Evolutionary conservation across 345 rosid species (phyloP).

Genomic region (Geranium brycei): DNA sequence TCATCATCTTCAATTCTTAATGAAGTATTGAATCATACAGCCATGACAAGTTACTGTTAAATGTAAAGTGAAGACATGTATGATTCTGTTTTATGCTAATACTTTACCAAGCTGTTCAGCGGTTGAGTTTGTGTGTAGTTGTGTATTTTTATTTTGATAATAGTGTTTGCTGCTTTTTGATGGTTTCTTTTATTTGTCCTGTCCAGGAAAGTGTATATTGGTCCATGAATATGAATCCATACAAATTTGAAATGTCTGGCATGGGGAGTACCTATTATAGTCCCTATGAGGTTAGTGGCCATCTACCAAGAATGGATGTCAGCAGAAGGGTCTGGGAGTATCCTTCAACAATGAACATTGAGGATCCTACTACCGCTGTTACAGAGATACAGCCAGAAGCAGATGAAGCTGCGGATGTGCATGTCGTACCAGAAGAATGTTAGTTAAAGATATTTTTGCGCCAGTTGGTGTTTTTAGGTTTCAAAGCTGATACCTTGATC

Average conservation of each 20-base stretch:
- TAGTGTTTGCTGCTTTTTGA: neutral
- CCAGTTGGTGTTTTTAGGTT: neutral
- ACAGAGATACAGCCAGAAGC: conserved; percentile 20
- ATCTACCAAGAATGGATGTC: conserved; percentile 31
- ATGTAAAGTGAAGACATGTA: neutral
- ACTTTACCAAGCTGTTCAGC: neutral
- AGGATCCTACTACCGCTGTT: conserved; percentile 24
- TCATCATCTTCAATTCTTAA: neutral
- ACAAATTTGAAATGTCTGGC: conserved; percentile 46
- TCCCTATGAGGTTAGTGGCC: conserved; percentile 34
- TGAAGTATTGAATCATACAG: no score
- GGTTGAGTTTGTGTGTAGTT: neutral
- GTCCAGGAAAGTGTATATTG: conserved; percentile 38
- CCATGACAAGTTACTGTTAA: neutral
- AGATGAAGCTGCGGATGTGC: conserved; percentile 11
- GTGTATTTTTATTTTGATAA: neutral
- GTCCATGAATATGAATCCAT: conserved; percentile 42
- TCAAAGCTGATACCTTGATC: neutral
- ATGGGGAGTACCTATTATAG: conserved; percentile 30
- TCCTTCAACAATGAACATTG: conserved; percentile 20
- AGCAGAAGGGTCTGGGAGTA: conserved; percentile 38
- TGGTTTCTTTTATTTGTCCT: conserved; percentile 1
- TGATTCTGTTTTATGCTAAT: neutral
- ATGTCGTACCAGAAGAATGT: conserved; percentile 37
- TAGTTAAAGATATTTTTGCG: conserved; percentile 7